Conservation (phyloP, 73 alveolate genomes). For the Urostyla sp. region DNA sequence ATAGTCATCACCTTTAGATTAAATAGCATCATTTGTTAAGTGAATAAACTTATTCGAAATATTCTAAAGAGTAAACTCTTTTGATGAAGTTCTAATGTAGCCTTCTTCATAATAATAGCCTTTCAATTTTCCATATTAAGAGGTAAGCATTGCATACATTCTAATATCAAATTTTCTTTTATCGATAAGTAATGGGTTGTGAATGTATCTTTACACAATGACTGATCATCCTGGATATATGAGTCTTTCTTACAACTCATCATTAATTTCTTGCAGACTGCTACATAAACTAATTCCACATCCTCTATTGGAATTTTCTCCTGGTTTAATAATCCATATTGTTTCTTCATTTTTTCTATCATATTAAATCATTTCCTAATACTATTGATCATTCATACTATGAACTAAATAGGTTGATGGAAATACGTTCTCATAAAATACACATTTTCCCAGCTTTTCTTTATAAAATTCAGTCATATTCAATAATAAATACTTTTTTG, state of each 20-base stretch:
- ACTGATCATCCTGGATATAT: conserved; percentile 16
- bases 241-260: background rate
- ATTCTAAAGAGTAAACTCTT: conserved; percentile 70
- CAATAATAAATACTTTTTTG: conserved; percentile 13
- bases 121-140: conserved; percentile 68
- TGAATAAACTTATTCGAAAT: conserved; percentile 68
- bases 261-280: conserved; percentile 5
- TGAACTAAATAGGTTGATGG: conserved; percentile 9
- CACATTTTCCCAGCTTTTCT: background rate
- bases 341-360: background rate
- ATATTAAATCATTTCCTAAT: background rate
- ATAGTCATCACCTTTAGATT: conserved; percentile 68
- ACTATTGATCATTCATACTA: conserved; percentile 6
- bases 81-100: conserved; percentile 74
- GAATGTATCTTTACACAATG: conserved; percentile 74
- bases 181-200: conserved; percentile 72
- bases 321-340: conserved; percentile 70
- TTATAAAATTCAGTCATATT: conserved; percentile 19
- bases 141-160: conserved; percentile 68
- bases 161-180: conserved; percentile 80
- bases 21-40: conserved; percentile 80
- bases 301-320: conserved; percentile 58
- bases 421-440: conserved; percentile 24
- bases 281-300: conserved; percentile 45
- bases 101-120: conserved; percentile 84